Conservation (phyloP, 78 protist genomes). For the Pigoraptor vietnamica region DNA sequence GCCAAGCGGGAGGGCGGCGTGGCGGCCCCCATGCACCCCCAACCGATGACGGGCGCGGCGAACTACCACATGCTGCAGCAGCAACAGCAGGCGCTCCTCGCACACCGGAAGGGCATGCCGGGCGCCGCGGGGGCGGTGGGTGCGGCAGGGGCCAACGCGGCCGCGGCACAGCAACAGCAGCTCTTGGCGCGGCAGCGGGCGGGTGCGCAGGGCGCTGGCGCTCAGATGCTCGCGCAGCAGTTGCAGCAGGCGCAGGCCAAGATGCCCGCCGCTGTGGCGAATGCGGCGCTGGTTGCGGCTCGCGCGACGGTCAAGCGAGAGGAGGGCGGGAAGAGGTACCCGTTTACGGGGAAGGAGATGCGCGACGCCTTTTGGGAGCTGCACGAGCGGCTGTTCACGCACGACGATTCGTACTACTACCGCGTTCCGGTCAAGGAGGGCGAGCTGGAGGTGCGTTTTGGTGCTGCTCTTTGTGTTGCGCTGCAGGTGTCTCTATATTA, state of each 20-base stretch:
- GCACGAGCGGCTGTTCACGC: background rate
- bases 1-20: too few species aligned
- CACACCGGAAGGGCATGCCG: too few species aligned
- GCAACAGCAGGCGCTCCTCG: too few species aligned
- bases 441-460: too few species aligned
- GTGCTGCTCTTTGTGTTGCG: too few species aligned
- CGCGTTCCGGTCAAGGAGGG: conserved; percentile 25
- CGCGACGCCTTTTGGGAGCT: background rate
- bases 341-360: background rate
- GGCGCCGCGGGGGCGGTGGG: background rate
- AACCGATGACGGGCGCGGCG: too few species aligned
- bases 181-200: background rate
- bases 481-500: too few species aligned
- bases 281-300: background rate
- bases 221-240: background rate
- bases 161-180: background rate
- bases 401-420: conserved; percentile 25
- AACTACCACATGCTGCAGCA: too few species aligned
- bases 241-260: background rate
- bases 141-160: background rate
- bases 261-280: background rate
- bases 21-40: too few species aligned
- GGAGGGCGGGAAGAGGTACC: too few species aligned
- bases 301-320: background rate
- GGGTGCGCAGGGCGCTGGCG: background rate